These are phyloP conservation scores for Trichoderma brevicompactum DNA, from an alignment of 2,329 filamentous ascomycete genomes.

Conservation along the genomic window DNA sequence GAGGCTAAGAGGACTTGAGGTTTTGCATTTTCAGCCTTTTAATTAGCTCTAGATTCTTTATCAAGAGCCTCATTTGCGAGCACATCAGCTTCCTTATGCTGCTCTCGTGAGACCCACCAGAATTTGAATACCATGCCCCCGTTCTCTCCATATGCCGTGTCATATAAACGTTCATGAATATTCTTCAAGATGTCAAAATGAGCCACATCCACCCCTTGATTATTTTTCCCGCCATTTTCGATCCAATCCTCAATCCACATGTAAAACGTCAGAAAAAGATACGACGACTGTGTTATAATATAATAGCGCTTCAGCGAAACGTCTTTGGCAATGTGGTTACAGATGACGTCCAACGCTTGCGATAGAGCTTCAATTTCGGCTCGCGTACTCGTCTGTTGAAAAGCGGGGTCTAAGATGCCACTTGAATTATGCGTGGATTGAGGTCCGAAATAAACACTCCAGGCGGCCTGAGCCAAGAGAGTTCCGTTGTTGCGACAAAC, in stretches of 20 bases:
- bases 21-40: not conserved
- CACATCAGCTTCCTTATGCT: slow-evolving; percentile 10
- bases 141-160: not conserved
- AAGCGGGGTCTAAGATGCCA: not conserved
- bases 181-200: not conserved
- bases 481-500: slow-evolving; percentile 35
- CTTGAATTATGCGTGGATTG: slow-evolving; percentile 33
- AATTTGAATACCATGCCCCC: not conserved
- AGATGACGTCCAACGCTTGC: not conserved
- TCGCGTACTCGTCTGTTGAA: not conserved
- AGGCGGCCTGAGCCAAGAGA: slow-evolving; percentile 32
- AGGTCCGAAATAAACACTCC: slow-evolving; percentile 37
- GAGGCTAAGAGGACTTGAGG: not conserved
- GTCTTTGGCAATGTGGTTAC: not conserved
- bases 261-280: not conserved
- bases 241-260: not conserved
- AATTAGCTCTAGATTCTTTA: not conserved
- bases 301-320: not conserved
- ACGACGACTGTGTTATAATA: slow-evolving; percentile 10
- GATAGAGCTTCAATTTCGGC: slow-evolving; percentile 9
- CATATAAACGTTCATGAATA: not conserved
- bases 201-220: not conserved
- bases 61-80: not conserved
- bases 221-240: not conserved
- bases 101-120: not conserved